These are phyloP conservation scores for Sorghum bicolor DNA, from an alignment of 176 grass and related monocot genomes.

Conservation along the genomic window DNA sequence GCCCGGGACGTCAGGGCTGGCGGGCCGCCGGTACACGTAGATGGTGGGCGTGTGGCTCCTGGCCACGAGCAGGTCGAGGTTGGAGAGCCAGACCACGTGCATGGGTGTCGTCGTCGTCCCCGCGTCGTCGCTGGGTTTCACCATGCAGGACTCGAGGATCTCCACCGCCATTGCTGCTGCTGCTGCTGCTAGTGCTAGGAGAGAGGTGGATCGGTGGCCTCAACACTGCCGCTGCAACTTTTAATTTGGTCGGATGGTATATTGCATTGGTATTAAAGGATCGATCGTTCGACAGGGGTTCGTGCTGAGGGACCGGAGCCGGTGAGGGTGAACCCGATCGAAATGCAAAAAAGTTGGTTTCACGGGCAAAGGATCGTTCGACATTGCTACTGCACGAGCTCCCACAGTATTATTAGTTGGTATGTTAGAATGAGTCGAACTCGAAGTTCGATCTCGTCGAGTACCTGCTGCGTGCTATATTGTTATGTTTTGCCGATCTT, in stretches of 20 bases:
- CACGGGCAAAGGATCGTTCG: not conserved
- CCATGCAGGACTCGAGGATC: conserved; percentile 19
- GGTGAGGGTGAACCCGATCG: not conserved
- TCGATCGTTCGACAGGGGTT: not conserved
- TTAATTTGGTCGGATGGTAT: not conserved
- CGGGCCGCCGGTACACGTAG: conserved; percentile 50
- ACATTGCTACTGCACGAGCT: not conserved
- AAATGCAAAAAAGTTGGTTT: not conserved
- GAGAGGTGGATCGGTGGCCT: conserved; percentile 9
- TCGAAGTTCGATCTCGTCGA: too few species aligned
- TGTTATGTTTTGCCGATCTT: not conserved
- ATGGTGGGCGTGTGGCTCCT: conserved; percentile 52
- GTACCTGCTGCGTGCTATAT: too few species aligned
- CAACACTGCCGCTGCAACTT: not conserved
- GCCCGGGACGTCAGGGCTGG: not conserved
- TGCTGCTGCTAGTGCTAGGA: not conserved
- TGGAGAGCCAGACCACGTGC: conserved; percentile 51
- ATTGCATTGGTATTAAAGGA: not conserved
- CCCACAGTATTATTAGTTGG: too few species aligned
- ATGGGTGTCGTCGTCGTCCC: not conserved
- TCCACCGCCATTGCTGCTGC: not conserved
- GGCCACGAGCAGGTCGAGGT: conserved; percentile 46
- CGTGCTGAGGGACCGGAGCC: not conserved
- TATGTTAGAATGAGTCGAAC: too few species aligned
- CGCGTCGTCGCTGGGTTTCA: not conserved